Base-by-base conservation (phyloP, 2,329 filamentous ascomycete genomes). In the Sporothrix globosa region DNA sequence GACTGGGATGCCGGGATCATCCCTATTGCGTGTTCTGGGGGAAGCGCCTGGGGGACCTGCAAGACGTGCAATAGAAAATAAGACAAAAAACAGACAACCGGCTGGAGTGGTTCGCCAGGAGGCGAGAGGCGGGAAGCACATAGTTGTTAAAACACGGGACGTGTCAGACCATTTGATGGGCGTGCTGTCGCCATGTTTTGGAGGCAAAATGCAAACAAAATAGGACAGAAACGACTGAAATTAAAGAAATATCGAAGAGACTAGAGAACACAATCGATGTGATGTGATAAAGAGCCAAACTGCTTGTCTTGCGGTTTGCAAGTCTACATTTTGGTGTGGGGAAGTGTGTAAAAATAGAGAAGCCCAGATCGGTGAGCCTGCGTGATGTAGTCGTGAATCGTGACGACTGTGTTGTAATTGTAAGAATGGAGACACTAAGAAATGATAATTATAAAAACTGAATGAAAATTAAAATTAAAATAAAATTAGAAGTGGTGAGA, bases 1-100 rank as follows among this genome's bases (percentile, higher is more conserved):
- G 30, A 41, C 67, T 61, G 46, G 67, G 67, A 52, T 69, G 30
- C 67, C 67, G 24, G 41, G 67, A 68, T 68, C 53, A 39, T 60
- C 67, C 53, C 39, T 68, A 50, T 69, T 60, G 54, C 67, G 67
- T 69, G 56, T 48, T 61, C 56, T 69, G 67, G 54, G 53, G 67
- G 50, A 58, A 24, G 50, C 11, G 6, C 50, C 27, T 39, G 63
- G 63, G 65, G 34, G 50, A 44, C 44, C 27, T 39, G 63, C 46
- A 52, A n/a, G 50, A 30, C 50, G 13, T 34, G 17, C 44, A 14
- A 34, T 34, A 34, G 7, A 34, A 34, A 34, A 34, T 1, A 34
- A 4, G 7, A 34, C 13, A 54, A n/a, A 67, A 41, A 54, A 50
- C 41, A 50, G 9, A 66, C 9, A 52, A 34, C 2, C 17, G 44